These are phyloP conservation scores for Petunia secreta DNA, from an alignment of 257 asterid genomes.

Conservation along the genomic window DNA sequence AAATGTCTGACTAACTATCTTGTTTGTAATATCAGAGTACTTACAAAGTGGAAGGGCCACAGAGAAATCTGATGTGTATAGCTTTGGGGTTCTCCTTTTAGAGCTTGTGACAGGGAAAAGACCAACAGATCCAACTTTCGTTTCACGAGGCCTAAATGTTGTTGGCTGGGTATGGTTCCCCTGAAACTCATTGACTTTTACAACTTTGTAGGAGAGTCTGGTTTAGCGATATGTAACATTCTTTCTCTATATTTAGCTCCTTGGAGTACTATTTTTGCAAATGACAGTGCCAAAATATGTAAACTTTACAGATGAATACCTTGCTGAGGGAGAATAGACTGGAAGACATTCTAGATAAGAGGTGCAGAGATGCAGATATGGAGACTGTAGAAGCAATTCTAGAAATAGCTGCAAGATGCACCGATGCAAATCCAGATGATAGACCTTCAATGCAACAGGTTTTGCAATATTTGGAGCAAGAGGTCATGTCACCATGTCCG, in stretches of 20 bases:
- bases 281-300: background rate
- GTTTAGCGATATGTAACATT: background rate
- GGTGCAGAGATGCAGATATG: conserved; percentile 69
- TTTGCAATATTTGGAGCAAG: conserved; percentile 88
- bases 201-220: background rate
- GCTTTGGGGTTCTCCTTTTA: conserved; percentile 90
- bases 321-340: conserved; percentile 64
- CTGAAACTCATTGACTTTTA: background rate
- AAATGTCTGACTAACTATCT: background rate
- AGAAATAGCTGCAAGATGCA: conserved; percentile 87
- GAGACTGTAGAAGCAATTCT: conserved; percentile 85
- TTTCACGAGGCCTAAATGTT: conserved; percentile 75
- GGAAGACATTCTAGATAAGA: conserved; percentile 68
- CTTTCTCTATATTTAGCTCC: background rate
- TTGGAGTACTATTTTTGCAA: background rate
- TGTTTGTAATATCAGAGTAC: conserved; percentile 59
- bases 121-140: conserved; percentile 89
- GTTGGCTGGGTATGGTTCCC: conserved; percentile 85
- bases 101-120: conserved; percentile 94
- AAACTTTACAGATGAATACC: conserved; percentile 65
- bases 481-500: conserved; percentile 85
- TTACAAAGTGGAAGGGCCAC: conserved; percentile 97
- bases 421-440: conserved; percentile 78
- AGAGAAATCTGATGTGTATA: conserved; percentile 84
- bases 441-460: conserved; percentile 93